These are phyloP conservation scores for Gastrolobium villosum DNA, from an alignment of 306 rosid genomes.

Conservation along the genomic window DNA sequence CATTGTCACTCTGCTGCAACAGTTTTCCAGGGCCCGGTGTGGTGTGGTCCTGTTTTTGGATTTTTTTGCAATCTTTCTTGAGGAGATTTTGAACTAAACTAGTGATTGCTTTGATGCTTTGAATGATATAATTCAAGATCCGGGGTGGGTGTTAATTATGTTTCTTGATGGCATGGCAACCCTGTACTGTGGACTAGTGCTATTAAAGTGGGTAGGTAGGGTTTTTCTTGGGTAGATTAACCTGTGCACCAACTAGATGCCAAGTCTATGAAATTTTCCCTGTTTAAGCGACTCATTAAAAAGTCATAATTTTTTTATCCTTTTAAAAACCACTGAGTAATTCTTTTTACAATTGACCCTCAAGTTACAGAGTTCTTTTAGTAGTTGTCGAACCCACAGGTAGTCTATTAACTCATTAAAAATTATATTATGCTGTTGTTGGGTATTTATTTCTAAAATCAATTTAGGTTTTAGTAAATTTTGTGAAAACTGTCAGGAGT, in stretches of 20 bases:
- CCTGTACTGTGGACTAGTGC: slow-evolving; percentile 3
- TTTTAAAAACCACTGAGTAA: too few species aligned
- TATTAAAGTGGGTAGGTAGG: slow-evolving; percentile 37
- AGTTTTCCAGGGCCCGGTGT: neutral
- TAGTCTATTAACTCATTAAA: too few species aligned
- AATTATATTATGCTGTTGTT: too few species aligned
- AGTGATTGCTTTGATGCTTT: neutral
- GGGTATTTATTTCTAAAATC: too few species aligned
- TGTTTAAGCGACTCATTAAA: too few species aligned
- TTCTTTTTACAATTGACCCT: too few species aligned
- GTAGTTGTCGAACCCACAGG: too few species aligned
- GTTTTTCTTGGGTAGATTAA: slow-evolving; percentile 18
- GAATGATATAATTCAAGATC: neutral
- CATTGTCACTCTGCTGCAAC: neutral
- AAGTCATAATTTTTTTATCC: too few species aligned
- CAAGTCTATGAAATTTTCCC: too few species aligned
- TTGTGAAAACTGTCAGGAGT: too few species aligned
- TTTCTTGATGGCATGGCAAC: slow-evolving; percentile 12
- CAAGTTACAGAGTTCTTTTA: too few species aligned
- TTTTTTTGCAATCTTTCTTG: neutral
- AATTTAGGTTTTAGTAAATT: too few species aligned
- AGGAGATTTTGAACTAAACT: neutral
- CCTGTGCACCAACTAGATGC: neutral
- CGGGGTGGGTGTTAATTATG: slow-evolving; percentile 1
- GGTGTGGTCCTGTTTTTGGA: neutral